Base-by-base conservation (phyloP, 108 stramenopile species). In the Epipyxis sp. region DNA sequence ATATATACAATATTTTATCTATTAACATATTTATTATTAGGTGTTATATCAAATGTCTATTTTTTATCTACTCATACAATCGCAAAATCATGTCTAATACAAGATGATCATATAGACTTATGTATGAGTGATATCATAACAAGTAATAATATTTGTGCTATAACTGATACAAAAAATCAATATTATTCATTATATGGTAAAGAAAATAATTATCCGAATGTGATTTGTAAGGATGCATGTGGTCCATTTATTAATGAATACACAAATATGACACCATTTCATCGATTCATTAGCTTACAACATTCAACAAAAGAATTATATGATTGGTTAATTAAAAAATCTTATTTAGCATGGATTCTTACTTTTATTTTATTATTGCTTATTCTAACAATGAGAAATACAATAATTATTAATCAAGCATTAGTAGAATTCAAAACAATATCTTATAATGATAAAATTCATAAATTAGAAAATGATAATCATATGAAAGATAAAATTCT, bases 151-250 rank as follows among this genome's bases (percentile, higher is more conserved):
- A n/a, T n/a, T n/a, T n/a, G n/a, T n/a, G 25, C 6, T 65, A 6
- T 29, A 10, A 6, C 3, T 37, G 25, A 35, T 29, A 37, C 34
- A 35, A 65, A 16, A 16, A 37, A 65, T 65, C 27, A 29, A 29
- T 65, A 65, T 65, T 65, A 65, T 65, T 32, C 6, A 37, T 50
- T 50, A 13, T 65, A 65, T 37, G n/a, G n/a, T n/a, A 29, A 37
- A 65, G 10, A 29, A 10, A 35, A 6, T 10, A 37, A 65, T 10
- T 65, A 65, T 65, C 61, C 61, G 6, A 25, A 3, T 29, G 25
- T 32, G 34, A 65, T 65, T 32, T 65, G 61, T 65, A 65, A 29
- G 3, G 30, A 37, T 13, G 61, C 61, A 29, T 65, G 61, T 65
- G 61, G 61, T 35, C 61, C 61, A 37, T 65, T 65, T 65, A 3